A percentile compares a stretch with the other conserved stretches of the same genome.
Conservation (phyloP, 495 filamentous ascomycete species). For the Apiosordaria backusii region DNA sequence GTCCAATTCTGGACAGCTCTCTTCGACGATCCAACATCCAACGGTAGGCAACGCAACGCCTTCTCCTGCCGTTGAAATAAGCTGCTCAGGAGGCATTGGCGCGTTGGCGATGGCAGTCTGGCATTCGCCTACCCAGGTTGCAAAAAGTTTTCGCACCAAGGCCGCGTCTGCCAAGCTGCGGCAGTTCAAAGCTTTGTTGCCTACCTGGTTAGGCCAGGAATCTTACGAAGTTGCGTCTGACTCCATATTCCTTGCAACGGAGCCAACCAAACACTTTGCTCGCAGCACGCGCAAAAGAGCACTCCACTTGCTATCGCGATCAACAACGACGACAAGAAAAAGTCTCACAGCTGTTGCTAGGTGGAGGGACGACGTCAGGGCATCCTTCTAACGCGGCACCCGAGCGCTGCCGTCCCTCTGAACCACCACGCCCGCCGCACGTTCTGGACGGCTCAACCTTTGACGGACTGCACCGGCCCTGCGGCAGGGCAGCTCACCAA, state of each 20-base stretch:
- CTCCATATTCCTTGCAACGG: background rate
- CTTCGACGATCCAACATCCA: background rate
- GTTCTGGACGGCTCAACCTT: background rate
- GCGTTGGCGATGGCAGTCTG: too few species aligned
- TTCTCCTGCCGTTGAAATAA: background rate
- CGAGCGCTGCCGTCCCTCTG: background rate
- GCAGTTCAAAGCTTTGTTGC: conserved; percentile 2
- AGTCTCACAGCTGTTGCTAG: background rate
- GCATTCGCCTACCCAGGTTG: background rate
- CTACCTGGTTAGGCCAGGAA: background rate
- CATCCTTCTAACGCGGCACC: background rate
- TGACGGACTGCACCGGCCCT: conserved; percentile 1
- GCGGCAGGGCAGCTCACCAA: background rate
- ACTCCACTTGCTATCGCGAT: background rate
- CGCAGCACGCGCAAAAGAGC: conserved; percentile 1
- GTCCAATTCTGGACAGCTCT: background rate
- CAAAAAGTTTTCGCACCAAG: background rate
- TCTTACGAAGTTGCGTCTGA: background rate
- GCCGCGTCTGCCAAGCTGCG: conserved; percentile 1
- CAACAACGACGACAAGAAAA: background rate
- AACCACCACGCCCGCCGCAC: background rate
- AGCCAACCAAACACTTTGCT: conserved; percentile 5
- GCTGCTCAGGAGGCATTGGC: background rate
- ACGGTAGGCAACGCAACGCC: too few species aligned
- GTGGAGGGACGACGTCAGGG: background rate